Conservation (phyloP, 768 basidiomycete species). For the Cystobasidium tubakii region DNA sequence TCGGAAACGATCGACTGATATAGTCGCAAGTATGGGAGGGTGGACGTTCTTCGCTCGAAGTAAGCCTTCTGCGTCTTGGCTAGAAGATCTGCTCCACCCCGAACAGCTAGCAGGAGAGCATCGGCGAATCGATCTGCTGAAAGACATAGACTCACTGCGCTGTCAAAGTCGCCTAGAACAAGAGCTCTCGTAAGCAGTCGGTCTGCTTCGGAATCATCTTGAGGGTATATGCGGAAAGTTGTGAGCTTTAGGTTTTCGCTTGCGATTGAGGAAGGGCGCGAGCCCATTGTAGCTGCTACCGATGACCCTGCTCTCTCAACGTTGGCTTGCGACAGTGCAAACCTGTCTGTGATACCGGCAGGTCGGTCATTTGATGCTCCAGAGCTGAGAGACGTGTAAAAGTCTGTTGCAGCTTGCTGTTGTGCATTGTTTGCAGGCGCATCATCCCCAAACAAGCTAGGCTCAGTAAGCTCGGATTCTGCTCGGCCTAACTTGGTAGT, state of each 20-base stretch:
- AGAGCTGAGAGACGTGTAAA: slow-evolving; percentile 73
- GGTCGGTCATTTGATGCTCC: slow-evolving; percentile 51
- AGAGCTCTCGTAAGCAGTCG: slow-evolving; percentile 83
- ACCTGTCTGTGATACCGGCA: slow-evolving; percentile 61
- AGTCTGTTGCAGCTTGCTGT: slow-evolving; percentile 55
- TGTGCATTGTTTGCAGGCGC: slow-evolving; percentile 54
- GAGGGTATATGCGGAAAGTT: slow-evolving; percentile 83
- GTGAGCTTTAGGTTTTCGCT: slow-evolving; percentile 65
- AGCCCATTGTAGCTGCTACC: slow-evolving; percentile 92
- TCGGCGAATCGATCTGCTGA: slow-evolving; percentile 86
- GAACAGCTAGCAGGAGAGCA: slow-evolving; percentile 84
- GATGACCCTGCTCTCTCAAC: slow-evolving; percentile 60
- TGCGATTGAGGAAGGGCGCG: slow-evolving; percentile 72
- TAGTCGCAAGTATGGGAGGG: slow-evolving; percentile 79
- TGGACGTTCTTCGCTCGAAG: slow-evolving; percentile 71
- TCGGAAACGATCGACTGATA: slow-evolving; percentile 90
- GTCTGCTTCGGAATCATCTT: slow-evolving; percentile 79
- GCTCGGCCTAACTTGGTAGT: slow-evolving; percentile 55
- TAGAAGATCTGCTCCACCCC: slow-evolving; percentile 79
- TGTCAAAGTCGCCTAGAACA: slow-evolving; percentile 90
- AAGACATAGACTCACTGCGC: slow-evolving; percentile 83
- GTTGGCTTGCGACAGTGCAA: slow-evolving; percentile 52
- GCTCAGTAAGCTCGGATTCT: slow-evolving; percentile 61
- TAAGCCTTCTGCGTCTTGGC: slow-evolving; percentile 85
- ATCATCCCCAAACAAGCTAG: slow-evolving; percentile 82